Conservation (phyloP, 352 stramenopile species). For the Plasmopara muralis region DNA sequence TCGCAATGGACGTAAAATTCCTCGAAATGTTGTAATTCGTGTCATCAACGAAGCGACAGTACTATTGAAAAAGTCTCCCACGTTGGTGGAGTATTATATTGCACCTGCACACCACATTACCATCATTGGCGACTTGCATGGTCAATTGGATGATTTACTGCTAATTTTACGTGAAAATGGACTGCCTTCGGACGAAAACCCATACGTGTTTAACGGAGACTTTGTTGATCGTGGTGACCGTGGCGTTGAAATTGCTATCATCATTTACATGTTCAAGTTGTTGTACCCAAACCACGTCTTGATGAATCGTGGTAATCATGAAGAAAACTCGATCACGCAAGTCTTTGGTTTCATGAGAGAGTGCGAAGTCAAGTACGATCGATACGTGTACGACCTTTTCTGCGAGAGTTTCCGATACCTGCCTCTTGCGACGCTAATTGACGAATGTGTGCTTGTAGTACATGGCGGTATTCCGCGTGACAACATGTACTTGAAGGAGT, state of each 20-base stretch:
- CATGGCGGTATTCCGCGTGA: slow-evolving; percentile 79
- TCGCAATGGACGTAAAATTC: slow-evolving; percentile 72
- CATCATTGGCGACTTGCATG: slow-evolving; percentile 77
- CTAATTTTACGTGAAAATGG: slow-evolving; percentile 83
- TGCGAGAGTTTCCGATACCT: slow-evolving; percentile 76
- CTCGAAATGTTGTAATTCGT: slow-evolving; percentile 64
- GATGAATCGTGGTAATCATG: slow-evolving; percentile 83
- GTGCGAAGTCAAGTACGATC: slow-evolving; percentile 78
- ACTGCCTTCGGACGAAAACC: slow-evolving; percentile 58
- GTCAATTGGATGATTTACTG: slow-evolving; percentile 79
- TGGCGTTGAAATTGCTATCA: slow-evolving; percentile 69
- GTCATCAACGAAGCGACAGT: slow-evolving; percentile 53
- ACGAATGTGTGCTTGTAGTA: slow-evolving; percentile 66
- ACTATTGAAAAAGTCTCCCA: slow-evolving; percentile 50
- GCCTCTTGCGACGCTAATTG: slow-evolving; percentile 66
- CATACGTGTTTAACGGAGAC: slow-evolving; percentile 85
- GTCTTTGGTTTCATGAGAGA: slow-evolving; percentile 87
- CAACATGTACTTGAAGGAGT: slow-evolving; percentile 40
- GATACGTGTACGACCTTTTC: slow-evolving; percentile 72
- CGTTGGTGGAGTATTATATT: slow-evolving; percentile 60
- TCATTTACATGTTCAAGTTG: slow-evolving; percentile 80
- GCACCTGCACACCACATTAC: slow-evolving; percentile 71
- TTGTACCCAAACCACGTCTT: slow-evolving; percentile 67
- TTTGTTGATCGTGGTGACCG: slow-evolving; percentile 78
- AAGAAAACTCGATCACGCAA: slow-evolving; percentile 80